Evolutionary conservation across 768 basidiomycete species (phyloP), one percentile per base, ranked within the genome.

Genomic region (Lactarius sp.): DNA sequence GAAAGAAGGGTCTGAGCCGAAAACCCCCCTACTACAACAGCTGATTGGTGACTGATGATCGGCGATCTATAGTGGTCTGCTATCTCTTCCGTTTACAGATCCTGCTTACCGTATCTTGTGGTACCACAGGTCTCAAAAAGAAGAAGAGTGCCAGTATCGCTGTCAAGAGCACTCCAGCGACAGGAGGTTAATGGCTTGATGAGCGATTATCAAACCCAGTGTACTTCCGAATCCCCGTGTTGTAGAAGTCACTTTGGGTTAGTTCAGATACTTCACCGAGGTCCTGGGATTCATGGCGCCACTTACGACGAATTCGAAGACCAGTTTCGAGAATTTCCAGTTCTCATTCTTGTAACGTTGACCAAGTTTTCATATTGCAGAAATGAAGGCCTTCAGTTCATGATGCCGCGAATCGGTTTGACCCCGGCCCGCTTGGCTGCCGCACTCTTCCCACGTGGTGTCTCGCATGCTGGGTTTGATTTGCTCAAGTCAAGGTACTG

Each of bases 21-120:
- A 60, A 46, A 42, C 8, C 42, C 42, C n/a, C 16, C 59, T 36
- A 60, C 41, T 53, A 60, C 52, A 36, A 33, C 58, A 60, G 59
- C 37, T 60, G 20, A 16, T 22, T 8, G 12, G 31, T 51, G 13
- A 33, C 12, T 8, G 22, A 22, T 27, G 8, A 2, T 9, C 46
- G 14, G 42, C 18, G 47, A 59, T 31, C 33, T 50, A n/a, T 58
- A 18, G 16, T 4, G 20, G 41, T 18, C 5, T 0, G 36, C 37
- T 37, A 57, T 51, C 34, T 27, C 16, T 16, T 12, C 50, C 18
- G 9, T 41, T 18, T 20, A 27, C 14, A 31, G 49, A 2, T 18
- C 13, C 31, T 31, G 33, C 42, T 20, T 42, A 33, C 39, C 58
- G n/a, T n/a, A n/a, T n/a, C 51, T 3, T 44, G 20, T 27, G 18